A percentile compares a stretch with the other conserved stretches of the same genome.
phyloP scores from a whole-genome alignment of 371 early-diverging fungal species.

The Mortierella polycephala region DNA sequence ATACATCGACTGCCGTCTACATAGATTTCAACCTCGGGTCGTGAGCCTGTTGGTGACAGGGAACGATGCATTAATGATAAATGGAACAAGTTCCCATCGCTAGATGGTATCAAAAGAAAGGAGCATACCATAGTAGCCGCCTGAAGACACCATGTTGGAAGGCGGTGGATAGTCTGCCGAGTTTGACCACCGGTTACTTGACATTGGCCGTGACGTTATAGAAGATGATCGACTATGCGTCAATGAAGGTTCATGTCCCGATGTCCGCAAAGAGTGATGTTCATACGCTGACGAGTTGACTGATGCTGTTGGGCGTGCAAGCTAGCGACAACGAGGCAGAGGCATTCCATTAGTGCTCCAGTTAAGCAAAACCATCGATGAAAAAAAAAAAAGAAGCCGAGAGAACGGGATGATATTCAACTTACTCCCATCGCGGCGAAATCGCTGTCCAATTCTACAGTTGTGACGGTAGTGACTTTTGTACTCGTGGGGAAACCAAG shows the following conservation, averaged over 20 bases:
- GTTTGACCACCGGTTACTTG: constrained; percentile 26
- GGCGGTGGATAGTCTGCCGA: constrained; percentile 26
- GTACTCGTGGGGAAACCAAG: constrained; percentile 62
- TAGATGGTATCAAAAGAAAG: not conserved
- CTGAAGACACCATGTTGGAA: constrained; percentile 16
- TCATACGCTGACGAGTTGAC: constrained; percentile 11
- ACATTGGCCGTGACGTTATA: constrained; percentile 15
- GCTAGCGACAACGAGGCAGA: constrained; percentile 8
- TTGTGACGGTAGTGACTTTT: constrained; percentile 53
- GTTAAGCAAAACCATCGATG: not conserved
- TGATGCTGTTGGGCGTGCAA: constrained; percentile 24
- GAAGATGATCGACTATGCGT: constrained; percentile 15
- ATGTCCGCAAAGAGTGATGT: constrained; percentile 5
- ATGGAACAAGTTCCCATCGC: too few species aligned
- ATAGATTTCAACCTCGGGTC: constrained; percentile 45
- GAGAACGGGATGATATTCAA: not conserved
- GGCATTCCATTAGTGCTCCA: not conserved
- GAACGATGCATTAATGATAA: not conserved
- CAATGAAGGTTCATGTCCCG: constrained; percentile 20
- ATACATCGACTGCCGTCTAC: constrained; percentile 46
- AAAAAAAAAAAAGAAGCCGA: not conserved
- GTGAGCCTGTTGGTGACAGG: constrained; percentile 2
- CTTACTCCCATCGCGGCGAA: constrained; percentile 60
- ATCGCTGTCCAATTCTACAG: constrained; percentile 60
- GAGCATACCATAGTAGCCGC: constrained; percentile 29